phyloP scores from a whole-genome alignment of 768 basidiomycete species.

The Phallus indusiatus region DNA sequence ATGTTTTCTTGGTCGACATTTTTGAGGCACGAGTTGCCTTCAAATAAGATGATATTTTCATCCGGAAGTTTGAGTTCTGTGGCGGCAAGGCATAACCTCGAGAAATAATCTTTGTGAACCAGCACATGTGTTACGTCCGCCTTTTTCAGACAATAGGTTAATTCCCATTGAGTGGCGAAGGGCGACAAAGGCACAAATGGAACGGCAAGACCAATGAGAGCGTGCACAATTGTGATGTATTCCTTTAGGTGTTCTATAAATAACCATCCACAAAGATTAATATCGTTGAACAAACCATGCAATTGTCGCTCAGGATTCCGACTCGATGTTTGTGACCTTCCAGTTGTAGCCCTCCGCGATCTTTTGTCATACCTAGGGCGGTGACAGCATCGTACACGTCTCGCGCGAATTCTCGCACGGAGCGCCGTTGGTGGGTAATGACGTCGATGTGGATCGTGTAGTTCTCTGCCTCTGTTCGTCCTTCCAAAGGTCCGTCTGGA shows the following conservation, averaged over 20 bases:
- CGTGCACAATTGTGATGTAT: slow-evolving; percentile 39
- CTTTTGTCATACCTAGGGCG: slow-evolving; percentile 33
- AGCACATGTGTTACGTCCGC: slow-evolving; percentile 45
- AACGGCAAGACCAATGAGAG: slow-evolving; percentile 37
- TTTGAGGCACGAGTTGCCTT: not conserved
- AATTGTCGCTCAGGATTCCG: slow-evolving; percentile 63
- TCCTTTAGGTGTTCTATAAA: slow-evolving; percentile 29
- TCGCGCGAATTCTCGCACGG: slow-evolving; percentile 39
- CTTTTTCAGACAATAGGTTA: slow-evolving; percentile 38
- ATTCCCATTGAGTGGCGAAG: slow-evolving; percentile 47
- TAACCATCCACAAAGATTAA: not conserved
- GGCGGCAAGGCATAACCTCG: slow-evolving; percentile 30
- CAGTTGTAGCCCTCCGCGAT: slow-evolving; percentile 51
- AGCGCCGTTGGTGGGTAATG: slow-evolving; percentile 34
- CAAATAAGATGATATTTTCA: slow-evolving; percentile 8
- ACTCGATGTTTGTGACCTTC: slow-evolving; percentile 48
- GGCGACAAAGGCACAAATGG: slow-evolving; percentile 47
- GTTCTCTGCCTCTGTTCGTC: slow-evolving; percentile 49
- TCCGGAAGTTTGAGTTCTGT: slow-evolving; percentile 18
- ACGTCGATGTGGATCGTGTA: slow-evolving; percentile 48
- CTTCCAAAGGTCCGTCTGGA: slow-evolving; percentile 31
- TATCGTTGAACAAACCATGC: slow-evolving; percentile 35
- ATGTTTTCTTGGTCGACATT: too few species aligned
- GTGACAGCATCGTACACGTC: slow-evolving; percentile 47
- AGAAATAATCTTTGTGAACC: slow-evolving; percentile 36